A percentile compares a stretch with the other conserved stretches of the same genome.
Evolutionary conservation across 177 flowering plant genomes (phyloP).

Genomic region (Telopea speciosissima): DNA sequence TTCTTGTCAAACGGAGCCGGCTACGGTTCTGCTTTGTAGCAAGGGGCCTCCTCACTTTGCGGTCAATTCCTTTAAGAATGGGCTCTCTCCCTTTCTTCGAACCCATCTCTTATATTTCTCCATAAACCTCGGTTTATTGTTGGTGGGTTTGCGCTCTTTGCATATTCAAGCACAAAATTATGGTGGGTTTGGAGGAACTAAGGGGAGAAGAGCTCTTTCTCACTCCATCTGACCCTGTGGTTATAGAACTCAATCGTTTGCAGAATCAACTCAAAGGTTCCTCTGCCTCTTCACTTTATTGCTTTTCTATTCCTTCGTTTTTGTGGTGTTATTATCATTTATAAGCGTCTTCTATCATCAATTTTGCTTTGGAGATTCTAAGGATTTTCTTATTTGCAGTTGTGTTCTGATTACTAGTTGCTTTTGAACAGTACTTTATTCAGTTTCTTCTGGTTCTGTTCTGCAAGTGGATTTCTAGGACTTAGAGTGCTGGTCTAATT

Average conservation of each 20-base stretch:
- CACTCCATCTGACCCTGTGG: slow-evolving; percentile 54
- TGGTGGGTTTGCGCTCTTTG: slow-evolving; percentile 13
- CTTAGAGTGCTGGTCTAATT: too few species aligned
- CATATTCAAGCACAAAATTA: slow-evolving; percentile 14
- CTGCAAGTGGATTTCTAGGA: too few species aligned
- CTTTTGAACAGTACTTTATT: too few species aligned
- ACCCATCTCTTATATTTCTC: slow-evolving; percentile 9
- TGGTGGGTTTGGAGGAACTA: slow-evolving; percentile 38
- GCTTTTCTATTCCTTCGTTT: not conserved
- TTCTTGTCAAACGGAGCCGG: not conserved
- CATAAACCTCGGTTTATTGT: not conserved
- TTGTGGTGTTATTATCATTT: not conserved
- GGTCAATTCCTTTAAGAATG: not conserved
- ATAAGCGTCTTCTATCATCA: not conserved
- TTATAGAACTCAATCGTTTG: slow-evolving; percentile 62
- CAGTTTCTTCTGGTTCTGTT: too few species aligned
- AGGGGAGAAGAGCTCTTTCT: slow-evolving; percentile 26
- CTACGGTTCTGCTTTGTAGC: not conserved
- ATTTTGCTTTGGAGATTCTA: too few species aligned
- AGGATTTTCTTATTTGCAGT: too few species aligned
- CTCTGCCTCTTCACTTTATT: not conserved
- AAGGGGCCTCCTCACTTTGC: not conserved
- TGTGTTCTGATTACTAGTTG: too few species aligned
- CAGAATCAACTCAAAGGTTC: slow-evolving; percentile 75
- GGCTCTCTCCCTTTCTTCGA: slow-evolving; percentile 10